These are phyloP conservation scores for Hydnum rufescens DNA, from an alignment of 768 basidiomycete genomes.

Conservation along the genomic window DNA sequence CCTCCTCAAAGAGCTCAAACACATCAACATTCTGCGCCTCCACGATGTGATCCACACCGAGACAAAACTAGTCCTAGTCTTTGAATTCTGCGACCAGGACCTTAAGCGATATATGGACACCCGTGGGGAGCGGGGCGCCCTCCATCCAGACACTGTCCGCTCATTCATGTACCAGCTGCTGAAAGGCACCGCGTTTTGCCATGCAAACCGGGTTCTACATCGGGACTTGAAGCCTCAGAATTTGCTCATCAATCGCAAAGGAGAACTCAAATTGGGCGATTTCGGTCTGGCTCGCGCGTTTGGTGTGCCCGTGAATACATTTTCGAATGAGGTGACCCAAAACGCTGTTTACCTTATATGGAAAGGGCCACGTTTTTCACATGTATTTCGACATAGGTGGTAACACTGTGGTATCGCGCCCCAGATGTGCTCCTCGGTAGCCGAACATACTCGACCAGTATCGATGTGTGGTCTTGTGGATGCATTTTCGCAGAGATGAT, in stretches of 20 bases:
- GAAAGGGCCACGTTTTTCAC: background rate
- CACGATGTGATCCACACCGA: conserved; percentile 99
- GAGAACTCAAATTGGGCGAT: conserved; percentile 92
- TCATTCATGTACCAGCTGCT: conserved; percentile 97
- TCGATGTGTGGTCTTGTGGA: conserved; percentile 97
- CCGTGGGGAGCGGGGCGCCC: conserved; percentile 85
- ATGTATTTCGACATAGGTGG: conserved; percentile 38
- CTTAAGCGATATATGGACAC: conserved; percentile 99
- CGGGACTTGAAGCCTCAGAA: conserved; percentile 98
- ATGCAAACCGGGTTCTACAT: conserved; percentile 94
- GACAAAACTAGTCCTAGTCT: conserved; percentile 92
- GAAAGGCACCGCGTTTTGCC: conserved; percentile 94
- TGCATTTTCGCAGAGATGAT: conserved; percentile 99
- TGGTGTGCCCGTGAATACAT: conserved; percentile 97
- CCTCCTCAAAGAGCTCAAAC: conserved; percentile 98
- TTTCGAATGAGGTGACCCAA: conserved; percentile 69
- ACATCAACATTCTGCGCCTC: conserved; percentile 93
- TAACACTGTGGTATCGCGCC: conserved; percentile 96
- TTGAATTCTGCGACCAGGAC: conserved; percentile 97
- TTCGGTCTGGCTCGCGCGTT: conserved; percentile 96
- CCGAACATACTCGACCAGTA: conserved; percentile 91
- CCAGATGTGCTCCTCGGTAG: conserved; percentile 95
- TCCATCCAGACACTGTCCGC: conserved; percentile 66
- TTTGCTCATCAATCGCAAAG: conserved; percentile 88
- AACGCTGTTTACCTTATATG: background rate